A percentile compares a stretch with the other conserved stretches of the same genome.
Evolutionary conservation across 2,329 filamentous ascomycete genomes (phyloP).

Genomic region (Chaetoscypha palmicola): DNA sequence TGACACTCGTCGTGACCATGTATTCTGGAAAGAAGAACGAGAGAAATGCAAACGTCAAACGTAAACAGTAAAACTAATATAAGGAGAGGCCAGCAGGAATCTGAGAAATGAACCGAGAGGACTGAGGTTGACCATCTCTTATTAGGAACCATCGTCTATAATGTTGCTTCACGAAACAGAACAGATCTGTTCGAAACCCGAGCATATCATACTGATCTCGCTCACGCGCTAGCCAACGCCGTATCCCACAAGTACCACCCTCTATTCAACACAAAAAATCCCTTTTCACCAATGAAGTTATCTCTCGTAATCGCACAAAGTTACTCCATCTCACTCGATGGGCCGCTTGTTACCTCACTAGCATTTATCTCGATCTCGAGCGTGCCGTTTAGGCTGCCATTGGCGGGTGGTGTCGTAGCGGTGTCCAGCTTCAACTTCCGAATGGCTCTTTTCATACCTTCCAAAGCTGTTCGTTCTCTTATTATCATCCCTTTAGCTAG

Average conservation of each 20-base stretch:
- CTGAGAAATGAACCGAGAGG: too few species aligned
- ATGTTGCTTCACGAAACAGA: too few species aligned
- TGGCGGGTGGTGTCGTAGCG: neutral
- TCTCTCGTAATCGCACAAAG: neutral
- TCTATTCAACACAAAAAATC: neutral
- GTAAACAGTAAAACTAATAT: too few species aligned
- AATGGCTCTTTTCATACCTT: slow-evolving; percentile 73
- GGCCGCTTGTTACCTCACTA: neutral
- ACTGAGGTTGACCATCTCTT: too few species aligned
- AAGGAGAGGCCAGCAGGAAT: too few species aligned
- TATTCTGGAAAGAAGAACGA: too few species aligned
- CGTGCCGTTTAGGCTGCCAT: neutral
- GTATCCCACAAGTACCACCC: neutral
- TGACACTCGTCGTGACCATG: too few species aligned
- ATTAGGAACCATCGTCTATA: too few species aligned
- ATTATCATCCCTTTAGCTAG: slow-evolving; percentile 75
- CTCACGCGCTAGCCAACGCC: slow-evolving; percentile 1
- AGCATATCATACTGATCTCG: too few species aligned
- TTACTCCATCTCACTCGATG: neutral
- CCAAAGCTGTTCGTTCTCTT: slow-evolving; percentile 69
- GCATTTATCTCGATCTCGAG: slow-evolving; percentile 2
- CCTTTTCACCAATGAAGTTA: neutral
- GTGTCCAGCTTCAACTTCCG: slow-evolving; percentile 36
- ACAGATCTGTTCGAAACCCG: too few species aligned
- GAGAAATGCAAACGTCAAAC: too few species aligned